Conservation (phyloP, 208 protist species). For the Endotrypanum monterogeii region DNA sequence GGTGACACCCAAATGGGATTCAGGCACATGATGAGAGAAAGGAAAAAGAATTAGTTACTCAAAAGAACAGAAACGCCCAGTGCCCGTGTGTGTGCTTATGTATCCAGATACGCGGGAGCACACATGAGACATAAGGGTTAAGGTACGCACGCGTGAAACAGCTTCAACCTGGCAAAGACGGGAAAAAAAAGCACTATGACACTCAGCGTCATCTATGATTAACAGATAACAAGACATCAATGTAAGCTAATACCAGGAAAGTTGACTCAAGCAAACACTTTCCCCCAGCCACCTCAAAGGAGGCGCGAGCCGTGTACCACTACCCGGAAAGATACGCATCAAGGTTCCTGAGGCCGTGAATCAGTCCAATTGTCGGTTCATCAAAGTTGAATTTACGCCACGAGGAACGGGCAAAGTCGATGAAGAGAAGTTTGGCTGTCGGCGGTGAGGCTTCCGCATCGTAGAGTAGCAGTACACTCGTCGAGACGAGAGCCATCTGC, state of each 20-base stretch:
- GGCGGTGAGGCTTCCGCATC: slow-evolving; percentile 31
- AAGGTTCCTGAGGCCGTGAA: slow-evolving; percentile 55
- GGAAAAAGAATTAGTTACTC: neutral
- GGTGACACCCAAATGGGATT: too few relatives aligned
- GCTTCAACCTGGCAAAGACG: too few relatives aligned
- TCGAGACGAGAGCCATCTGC: slow-evolving; percentile 74
- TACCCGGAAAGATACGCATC: slow-evolving; percentile 21
- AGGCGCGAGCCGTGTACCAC: neutral
- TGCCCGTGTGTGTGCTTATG: neutral
- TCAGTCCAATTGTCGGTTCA: slow-evolving; percentile 63
- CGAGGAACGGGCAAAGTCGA: slow-evolving; percentile 72
- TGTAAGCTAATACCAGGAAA: too few relatives aligned
- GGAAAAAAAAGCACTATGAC: too few relatives aligned
- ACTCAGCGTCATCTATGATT: too few relatives aligned
- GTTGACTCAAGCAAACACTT: too few relatives aligned
- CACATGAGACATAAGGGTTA: too few relatives aligned
- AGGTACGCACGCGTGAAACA: too few relatives aligned
- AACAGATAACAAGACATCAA: too few relatives aligned
- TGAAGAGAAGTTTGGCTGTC: slow-evolving; percentile 44
- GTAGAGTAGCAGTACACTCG: slow-evolving; percentile 70
- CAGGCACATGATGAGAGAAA: neutral
- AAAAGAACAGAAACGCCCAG: neutral
- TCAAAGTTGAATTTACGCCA: slow-evolving; percentile 65
- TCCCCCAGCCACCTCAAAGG: too few relatives aligned
- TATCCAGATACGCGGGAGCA: too few relatives aligned